Conservation (phyloP, 177 flowering plant species). For the Vitis hybrid region DNA sequence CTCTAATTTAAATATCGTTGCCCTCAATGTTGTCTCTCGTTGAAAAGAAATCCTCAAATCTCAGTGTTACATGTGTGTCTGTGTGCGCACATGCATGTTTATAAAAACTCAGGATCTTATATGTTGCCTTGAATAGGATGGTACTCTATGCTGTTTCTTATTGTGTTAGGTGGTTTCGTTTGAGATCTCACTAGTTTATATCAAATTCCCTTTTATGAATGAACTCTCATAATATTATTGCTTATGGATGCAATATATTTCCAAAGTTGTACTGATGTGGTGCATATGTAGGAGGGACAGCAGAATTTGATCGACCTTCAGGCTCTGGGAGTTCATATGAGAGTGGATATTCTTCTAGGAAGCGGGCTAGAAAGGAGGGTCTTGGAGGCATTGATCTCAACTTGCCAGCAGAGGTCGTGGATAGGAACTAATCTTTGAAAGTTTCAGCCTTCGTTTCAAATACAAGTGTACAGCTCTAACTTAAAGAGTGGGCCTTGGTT, state of each 20-base stretch:
- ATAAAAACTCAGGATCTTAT: too few species aligned
- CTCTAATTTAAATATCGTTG: too few species aligned
- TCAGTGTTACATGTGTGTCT: too few species aligned
- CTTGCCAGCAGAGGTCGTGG: constrained; percentile 62
- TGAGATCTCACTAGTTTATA: too few species aligned
- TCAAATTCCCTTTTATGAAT: too few species aligned
- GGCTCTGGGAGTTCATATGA: constrained; percentile 49
- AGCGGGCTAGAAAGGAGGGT: constrained; percentile 60
- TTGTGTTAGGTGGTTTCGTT: too few species aligned
- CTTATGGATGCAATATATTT: background rate
- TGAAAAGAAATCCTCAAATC: too few species aligned
- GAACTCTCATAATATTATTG: too few species aligned
- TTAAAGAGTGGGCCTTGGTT: constrained; percentile 4
- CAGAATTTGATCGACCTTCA: constrained; percentile 37
- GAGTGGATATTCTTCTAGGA: constrained; percentile 51
- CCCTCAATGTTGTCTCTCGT: too few species aligned
- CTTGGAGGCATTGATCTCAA: constrained; percentile 63
- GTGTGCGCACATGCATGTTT: too few species aligned
- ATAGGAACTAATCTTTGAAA: constrained; percentile 31
- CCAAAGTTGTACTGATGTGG: constrained; percentile 2
- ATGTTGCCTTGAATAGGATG: too few species aligned
- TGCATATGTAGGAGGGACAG: constrained; percentile 34
- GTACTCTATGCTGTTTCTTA: too few species aligned
- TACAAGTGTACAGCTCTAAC: constrained; percentile 51
- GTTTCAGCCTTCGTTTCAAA: constrained; percentile 2